A percentile compares a stretch with the other conserved stretches of the same genome.
Conservation (phyloP, 106 monocot genomes). For the Dendrobium catenatum region DNA sequence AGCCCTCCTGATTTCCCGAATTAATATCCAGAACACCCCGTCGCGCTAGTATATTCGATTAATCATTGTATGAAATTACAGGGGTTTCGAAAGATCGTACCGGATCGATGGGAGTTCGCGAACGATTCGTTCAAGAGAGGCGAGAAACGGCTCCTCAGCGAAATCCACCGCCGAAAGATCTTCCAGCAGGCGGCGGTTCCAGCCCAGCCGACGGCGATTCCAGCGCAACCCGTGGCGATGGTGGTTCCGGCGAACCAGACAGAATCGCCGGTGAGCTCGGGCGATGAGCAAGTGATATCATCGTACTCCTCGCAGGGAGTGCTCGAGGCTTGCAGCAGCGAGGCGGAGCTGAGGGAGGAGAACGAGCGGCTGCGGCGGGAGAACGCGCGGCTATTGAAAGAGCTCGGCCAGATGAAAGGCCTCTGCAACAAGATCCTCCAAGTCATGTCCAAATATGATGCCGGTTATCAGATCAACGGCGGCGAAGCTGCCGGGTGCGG, state of each 20-base stretch:
- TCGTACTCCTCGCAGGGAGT: conserved; percentile 1
- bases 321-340: neutral
- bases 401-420: conserved; percentile 51
- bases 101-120: conserved; percentile 53
- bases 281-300: conserved; percentile 21
- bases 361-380: conserved; percentile 59
- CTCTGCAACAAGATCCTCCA: conserved; percentile 47
- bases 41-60: neutral
- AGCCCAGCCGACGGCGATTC: conserved; percentile 2
- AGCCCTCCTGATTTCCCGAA: neutral
- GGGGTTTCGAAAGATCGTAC: conserved; percentile 48
- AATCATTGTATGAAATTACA: neutral
- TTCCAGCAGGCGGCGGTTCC: neutral
- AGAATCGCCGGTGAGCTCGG: conserved; percentile 18
- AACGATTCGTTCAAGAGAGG: conserved; percentile 53
- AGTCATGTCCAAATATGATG: conserved; percentile 45
- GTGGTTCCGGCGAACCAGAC: too few species aligned
- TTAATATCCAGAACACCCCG: too few species aligned
- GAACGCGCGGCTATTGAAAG: conserved; percentile 45
- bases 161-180: conserved; percentile 46
- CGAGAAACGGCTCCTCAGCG: conserved; percentile 33
- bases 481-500: conserved; percentile 3
- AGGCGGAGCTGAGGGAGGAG: conserved; percentile 45
- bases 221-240: too few species aligned
- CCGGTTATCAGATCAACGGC: neutral